Evolutionary conservation across 2,329 filamentous ascomycete species (phyloP).

Genomic region (Gnomoniopsis sp.): DNA sequence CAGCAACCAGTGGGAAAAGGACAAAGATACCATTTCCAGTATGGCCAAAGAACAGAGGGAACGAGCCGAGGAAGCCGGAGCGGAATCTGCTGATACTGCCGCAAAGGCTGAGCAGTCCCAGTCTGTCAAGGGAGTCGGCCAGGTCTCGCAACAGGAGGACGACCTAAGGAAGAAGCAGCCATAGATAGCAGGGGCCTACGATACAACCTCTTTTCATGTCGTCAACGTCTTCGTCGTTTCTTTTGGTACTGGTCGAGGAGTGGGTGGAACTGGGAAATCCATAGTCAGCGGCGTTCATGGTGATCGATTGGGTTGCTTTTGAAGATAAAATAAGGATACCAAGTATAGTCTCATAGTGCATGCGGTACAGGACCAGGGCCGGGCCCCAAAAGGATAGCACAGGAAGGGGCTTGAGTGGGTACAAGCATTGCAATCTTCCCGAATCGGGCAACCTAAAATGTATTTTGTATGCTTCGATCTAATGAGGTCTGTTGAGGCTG

Average conservation of each 20-base stretch:
- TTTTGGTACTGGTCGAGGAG: not conserved
- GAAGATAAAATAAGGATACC: slow-evolving; percentile 12
- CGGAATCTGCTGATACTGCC: not conserved
- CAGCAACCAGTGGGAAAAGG: slow-evolving; percentile 81
- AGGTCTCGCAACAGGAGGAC: not conserved
- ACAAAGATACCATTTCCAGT: slow-evolving; percentile 59
- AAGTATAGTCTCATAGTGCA: not conserved
- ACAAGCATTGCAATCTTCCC: slow-evolving; percentile 23
- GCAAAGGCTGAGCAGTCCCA: slow-evolving; percentile 14
- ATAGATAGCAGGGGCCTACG: not conserved
- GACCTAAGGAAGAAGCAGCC: slow-evolving; percentile 2
- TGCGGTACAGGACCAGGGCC: slow-evolving; percentile 5
- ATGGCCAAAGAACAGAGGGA: slow-evolving; percentile 55
- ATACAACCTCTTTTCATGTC: not conserved
- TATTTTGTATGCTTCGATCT: no score
- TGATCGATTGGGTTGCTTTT: slow-evolving; percentile 9
- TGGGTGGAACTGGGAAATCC: not conserved
- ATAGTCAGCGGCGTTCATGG: slow-evolving; percentile 12
- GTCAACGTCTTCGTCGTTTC: not conserved
- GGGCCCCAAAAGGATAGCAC: slow-evolving; percentile 14
- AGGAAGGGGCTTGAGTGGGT: slow-evolving; percentile 22
- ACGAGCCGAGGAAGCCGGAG: slow-evolving; percentile 9
- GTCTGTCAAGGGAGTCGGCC: not conserved
- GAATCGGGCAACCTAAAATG: slow-evolving; percentile 23
- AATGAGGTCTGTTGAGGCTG: no score